A percentile compares a stretch with the other conserved stretches of the same genome.
These are phyloP conservation scores for Penicillium sp. DNA, from an alignment of 2,329 filamentous ascomycete species.

Conservation along the genomic window DNA sequence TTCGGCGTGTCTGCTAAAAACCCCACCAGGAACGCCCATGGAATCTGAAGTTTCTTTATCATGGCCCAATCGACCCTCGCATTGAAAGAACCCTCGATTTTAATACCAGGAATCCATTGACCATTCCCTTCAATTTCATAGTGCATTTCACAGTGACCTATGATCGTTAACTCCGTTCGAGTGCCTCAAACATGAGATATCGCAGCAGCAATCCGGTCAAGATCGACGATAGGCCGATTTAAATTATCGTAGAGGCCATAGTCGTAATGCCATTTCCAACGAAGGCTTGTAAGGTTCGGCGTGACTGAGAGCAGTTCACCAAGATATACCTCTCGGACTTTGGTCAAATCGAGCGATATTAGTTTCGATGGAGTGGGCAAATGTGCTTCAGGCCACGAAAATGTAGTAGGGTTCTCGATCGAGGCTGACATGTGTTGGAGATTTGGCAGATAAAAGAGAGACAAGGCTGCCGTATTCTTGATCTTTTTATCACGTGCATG, in stretches of 20 bases:
- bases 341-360: conserved; percentile 20
- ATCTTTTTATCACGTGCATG: neutral
- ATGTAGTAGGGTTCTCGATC: conserved; percentile 26
- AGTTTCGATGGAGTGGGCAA: conserved; percentile 11
- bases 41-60: neutral
- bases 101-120: neutral
- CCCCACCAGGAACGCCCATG: neutral
- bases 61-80: too few species aligned
- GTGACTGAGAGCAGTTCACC: conserved; percentile 19
- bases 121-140: too few species aligned
- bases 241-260: conserved; percentile 12
- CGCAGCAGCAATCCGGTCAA: conserved; percentile 25
- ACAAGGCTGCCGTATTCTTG: conserved; percentile 25
- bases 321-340: conserved; percentile 21
- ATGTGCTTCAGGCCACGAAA: conserved; percentile 23
- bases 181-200: conserved; percentile 29
- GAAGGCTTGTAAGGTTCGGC: conserved; percentile 14
- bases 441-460: conserved; percentile 30
- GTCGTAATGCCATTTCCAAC: conserved; percentile 25
- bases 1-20: neutral
- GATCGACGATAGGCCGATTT: conserved; percentile 18
- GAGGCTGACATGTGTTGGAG: conserved; percentile 23
- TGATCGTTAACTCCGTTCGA: conserved; percentile 28
- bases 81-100: neutral
- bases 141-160: conserved; percentile 6